These are phyloP conservation scores for Aspergillus aculeatinus DNA, from an alignment of 2,329 filamentous ascomycete species.

Conservation along the genomic window DNA sequence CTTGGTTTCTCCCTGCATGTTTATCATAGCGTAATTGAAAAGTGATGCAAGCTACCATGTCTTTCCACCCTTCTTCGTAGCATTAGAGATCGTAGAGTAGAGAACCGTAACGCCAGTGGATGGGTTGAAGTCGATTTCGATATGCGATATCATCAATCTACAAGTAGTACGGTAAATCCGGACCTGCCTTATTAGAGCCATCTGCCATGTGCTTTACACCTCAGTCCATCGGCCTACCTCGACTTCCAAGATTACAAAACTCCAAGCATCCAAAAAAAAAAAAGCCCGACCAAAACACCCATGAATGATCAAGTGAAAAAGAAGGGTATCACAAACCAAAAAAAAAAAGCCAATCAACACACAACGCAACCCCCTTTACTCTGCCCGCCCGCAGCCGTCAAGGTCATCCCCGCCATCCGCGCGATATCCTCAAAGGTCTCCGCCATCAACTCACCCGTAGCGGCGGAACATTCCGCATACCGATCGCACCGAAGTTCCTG, in stretches of 20 bases:
- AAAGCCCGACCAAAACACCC: neutral
- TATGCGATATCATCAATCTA: neutral
- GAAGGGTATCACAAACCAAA: conserved; percentile 17
- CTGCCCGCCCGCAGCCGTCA: conserved; percentile 54
- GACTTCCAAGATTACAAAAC: neutral
- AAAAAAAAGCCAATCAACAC: conserved; percentile 31
- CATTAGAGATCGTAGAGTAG: no score
- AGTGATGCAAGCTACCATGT: conserved; percentile 35
- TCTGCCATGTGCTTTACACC: no score
- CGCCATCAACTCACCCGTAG: conserved; percentile 59
- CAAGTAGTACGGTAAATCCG: no score
- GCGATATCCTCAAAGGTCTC: conserved; percentile 63
- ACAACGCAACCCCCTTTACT: conserved; percentile 44
- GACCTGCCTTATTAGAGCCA: no score
- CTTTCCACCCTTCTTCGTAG: conserved; percentile 8
- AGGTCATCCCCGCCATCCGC: conserved; percentile 58
- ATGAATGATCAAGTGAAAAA: neutral
- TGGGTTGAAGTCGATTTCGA: no score
- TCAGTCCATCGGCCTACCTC: no score
- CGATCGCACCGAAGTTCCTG: conserved; percentile 61
- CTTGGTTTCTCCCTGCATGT: conserved; percentile 53
- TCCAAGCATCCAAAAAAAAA: no score
- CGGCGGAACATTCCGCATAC: conserved; percentile 63
- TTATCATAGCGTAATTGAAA: conserved; percentile 37
- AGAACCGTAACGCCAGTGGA: no score